Conservation (phyloP, 192 early-diverging fungal genomes). For the Entomortierella chlamydospora region DNA sequence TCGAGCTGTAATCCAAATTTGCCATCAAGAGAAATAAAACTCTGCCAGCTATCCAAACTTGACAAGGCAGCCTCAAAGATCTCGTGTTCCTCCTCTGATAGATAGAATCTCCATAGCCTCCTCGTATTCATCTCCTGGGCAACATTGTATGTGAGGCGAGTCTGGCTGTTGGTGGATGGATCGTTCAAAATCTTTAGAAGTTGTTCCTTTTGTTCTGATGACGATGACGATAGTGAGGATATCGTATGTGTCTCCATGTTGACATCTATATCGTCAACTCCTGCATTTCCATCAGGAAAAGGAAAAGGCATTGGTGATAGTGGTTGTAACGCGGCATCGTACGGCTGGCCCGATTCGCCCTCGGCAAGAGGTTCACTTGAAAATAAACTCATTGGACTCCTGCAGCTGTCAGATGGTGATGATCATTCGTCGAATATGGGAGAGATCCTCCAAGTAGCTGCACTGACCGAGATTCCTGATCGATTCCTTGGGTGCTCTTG, state of each 20-base stretch:
- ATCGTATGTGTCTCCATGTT: background rate
- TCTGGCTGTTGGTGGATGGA: conserved; percentile 31
- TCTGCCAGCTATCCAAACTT: conserved; percentile 47
- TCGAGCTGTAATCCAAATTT: conserved; percentile 20
- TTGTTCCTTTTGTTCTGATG: conserved; percentile 28
- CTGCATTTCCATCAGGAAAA: background rate
- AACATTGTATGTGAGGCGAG: conserved; percentile 38
- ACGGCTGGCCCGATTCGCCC: conserved; percentile 24
- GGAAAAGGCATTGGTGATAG: conserved; percentile 43
- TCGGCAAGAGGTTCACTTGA: conserved; percentile 41
- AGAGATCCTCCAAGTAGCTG: no score
- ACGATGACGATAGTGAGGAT: conserved; percentile 3
- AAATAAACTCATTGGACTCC: conserved; percentile 52
- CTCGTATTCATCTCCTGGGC: conserved; percentile 47
- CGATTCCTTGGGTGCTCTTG: background rate
- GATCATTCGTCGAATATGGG: conserved; percentile 14
- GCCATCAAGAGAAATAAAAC: conserved; percentile 54
- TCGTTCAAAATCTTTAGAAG: conserved; percentile 36
- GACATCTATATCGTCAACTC: background rate
- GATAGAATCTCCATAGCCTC: conserved; percentile 51
- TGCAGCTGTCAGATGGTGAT: conserved; percentile 2
- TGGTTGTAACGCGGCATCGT: background rate
- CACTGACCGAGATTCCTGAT: conserved; percentile 1
- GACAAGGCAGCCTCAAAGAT: conserved; percentile 53
- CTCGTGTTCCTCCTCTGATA: conserved; percentile 51